Percentiles rank a stretch among this genome's conserved stretches.
Conservation (phyloP, 768 basidiomycete species). For the Phlegmacium glaucopus region DNA sequence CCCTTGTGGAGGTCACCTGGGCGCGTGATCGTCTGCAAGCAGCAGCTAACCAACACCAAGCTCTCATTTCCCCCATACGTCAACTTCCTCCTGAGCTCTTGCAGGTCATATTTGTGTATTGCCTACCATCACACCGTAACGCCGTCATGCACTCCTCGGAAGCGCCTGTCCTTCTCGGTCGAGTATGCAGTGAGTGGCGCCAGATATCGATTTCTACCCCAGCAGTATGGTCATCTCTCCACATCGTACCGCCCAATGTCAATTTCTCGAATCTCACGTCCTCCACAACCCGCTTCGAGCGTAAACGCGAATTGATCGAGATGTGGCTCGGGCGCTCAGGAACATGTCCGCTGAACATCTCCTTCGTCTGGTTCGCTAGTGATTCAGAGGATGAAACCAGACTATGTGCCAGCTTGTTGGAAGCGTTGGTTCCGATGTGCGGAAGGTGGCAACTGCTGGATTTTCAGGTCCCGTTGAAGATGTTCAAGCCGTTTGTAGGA, state of each 20-base stretch:
- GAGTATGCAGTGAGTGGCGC: constrained; percentile 26
- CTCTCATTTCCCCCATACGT: constrained; percentile 22
- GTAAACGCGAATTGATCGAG: constrained; percentile 20
- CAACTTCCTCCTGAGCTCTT: constrained; percentile 23
- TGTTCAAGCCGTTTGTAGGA: constrained; percentile 23
- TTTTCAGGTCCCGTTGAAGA: constrained; percentile 24
- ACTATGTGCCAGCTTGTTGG: constrained; percentile 18
- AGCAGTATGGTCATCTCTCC: constrained; percentile 23
- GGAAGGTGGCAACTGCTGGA: constrained; percentile 21
- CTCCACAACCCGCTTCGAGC: constrained; percentile 17
- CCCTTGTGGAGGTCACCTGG: constrained; percentile 9
- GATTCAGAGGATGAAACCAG: constrained; percentile 22
- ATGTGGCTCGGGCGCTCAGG: constrained; percentile 25
- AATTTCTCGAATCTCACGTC: constrained; percentile 16
- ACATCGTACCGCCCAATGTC: constrained; percentile 24
- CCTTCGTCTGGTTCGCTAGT: constrained; percentile 25
- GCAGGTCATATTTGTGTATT: constrained; percentile 22
- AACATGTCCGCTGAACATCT: constrained; percentile 20
- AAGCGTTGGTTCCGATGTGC: constrained; percentile 19
- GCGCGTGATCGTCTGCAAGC: constrained; percentile 13
- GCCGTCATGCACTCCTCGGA: constrained; percentile 26
- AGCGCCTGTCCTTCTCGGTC: constrained; percentile 24
- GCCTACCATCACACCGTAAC: constrained; percentile 21
- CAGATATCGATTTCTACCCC: constrained; percentile 20
- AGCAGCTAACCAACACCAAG: constrained; percentile 13